Conservation (phyloP, 1,139 yeast species). For the Suhomyces taliae region DNA sequence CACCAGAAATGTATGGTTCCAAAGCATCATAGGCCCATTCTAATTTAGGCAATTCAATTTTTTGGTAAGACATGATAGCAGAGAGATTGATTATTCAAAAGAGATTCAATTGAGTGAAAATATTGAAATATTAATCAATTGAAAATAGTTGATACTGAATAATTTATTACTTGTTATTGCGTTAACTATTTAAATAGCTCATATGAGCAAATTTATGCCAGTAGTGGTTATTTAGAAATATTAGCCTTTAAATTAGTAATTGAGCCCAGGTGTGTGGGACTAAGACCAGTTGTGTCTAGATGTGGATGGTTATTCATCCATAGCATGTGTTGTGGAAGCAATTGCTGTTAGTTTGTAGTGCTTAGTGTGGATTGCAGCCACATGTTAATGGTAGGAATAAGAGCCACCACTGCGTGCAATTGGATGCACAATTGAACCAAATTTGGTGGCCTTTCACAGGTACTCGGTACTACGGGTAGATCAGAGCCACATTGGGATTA, state of each 20-base stretch:
- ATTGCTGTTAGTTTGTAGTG: neutral
- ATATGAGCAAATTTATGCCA: slow-evolving; percentile 9
- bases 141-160: neutral
- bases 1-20: slow-evolving; percentile 44
- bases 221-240: slow-evolving; percentile 4
- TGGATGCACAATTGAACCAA: too few relatives aligned
- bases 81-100: neutral
- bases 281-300: neutral
- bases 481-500: neutral
- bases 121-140: neutral
- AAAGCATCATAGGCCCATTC: slow-evolving; percentile 44
- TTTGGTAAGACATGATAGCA: slow-evolving; percentile 10
- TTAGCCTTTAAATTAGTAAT: neutral
- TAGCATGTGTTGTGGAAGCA: neutral
- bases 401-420: neutral
- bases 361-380: neutral
- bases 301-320: neutral
- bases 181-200: neutral
- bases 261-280: neutral
- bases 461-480: neutral
- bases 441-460: too few relatives aligned
- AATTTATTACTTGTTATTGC: too few relatives aligned
- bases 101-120: too few relatives aligned
- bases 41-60: slow-evolving; percentile 34
- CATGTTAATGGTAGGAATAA: neutral